A percentile compares a stretch with the other conserved stretches of the same genome.
Evolutionary conservation across 2,329 filamentous ascomycete genomes (phyloP).

Genomic region (Bipolaris oryzae): DNA sequence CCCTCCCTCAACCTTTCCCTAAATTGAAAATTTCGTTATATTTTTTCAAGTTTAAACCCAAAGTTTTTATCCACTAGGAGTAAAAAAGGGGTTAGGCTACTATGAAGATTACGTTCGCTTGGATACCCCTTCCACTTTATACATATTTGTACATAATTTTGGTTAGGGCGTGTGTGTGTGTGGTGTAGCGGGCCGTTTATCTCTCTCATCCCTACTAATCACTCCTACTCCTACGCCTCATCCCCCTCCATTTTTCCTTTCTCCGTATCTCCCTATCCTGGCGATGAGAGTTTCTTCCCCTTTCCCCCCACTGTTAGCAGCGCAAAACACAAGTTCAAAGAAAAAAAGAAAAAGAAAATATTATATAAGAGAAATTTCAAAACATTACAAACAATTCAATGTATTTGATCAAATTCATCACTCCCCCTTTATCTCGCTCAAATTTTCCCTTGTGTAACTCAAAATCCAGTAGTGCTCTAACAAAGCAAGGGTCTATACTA

Average conservation of each 20-base stretch:
- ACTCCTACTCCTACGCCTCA: not conserved
- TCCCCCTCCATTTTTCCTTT: no score
- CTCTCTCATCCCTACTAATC: not conserved
- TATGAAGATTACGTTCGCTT: slow-evolving; percentile 26
- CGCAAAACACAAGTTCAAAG: not conserved
- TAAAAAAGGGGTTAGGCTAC: not conserved
- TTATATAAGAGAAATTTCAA: not conserved
- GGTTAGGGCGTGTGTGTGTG: not conserved
- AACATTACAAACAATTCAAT: no score
- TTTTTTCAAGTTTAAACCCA: not conserved
- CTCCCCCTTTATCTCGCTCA: no score
- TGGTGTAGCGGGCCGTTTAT: not conserved
- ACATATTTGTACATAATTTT: slow-evolving; percentile 29
- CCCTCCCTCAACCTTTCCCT: not conserved
- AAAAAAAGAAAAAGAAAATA: not conserved
- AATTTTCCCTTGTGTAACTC: no score
- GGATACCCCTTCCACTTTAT: slow-evolving; percentile 24
- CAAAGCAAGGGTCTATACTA: no score
- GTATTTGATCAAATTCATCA: no score
- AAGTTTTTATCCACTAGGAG: not conserved
- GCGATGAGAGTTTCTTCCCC: not conserved
- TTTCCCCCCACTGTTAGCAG: not conserved
- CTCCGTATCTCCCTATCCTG: not conserved
- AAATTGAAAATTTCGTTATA: not conserved
- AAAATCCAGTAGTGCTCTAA: no score